Conservation (phyloP, 78 protist genomes). For the Parvularia atlantis region DNA sequence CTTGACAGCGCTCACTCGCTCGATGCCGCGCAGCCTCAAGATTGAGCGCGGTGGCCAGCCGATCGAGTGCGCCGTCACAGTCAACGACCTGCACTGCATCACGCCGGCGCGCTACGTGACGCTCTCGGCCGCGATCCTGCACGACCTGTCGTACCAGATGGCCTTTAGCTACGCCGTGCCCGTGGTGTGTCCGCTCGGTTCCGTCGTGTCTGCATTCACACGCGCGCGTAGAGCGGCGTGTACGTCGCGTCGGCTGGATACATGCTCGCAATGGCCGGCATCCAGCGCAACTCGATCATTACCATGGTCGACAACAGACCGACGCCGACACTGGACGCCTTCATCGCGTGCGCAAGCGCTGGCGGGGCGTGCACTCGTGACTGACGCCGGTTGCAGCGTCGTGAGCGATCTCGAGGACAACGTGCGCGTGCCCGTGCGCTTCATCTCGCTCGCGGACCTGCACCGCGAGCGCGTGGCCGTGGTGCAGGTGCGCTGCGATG, state of each 20-base stretch:
- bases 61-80: not conserved
- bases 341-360: not conserved
- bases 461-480: conserved; percentile 11
- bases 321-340: conserved; percentile 8
- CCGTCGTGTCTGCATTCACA: no score
- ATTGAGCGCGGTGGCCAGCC: no score
- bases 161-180: conserved; percentile 23
- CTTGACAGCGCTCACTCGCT: not conserved
- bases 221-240: conserved; percentile 17
- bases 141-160: conserved; percentile 18
- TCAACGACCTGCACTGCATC: conserved; percentile 34
- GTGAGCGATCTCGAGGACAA: not conserved
- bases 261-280: conserved; percentile 14
- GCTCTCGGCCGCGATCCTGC: conserved; percentile 22
- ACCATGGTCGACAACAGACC: not conserved
- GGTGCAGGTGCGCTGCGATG: no score
- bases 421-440: conserved; percentile 21
- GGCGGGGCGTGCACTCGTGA: not conserved
- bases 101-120: conserved; percentile 16
- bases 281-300: conserved; percentile 6
- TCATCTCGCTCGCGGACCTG: not conserved
- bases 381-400: not conserved
- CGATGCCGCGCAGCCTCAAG: not conserved
- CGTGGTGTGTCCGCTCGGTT: no score
- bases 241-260: conserved; percentile 36